Evolutionary conservation across 2,329 filamentous ascomycete species (phyloP).

Genomic region (Dactylellina haptotyla): DNA sequence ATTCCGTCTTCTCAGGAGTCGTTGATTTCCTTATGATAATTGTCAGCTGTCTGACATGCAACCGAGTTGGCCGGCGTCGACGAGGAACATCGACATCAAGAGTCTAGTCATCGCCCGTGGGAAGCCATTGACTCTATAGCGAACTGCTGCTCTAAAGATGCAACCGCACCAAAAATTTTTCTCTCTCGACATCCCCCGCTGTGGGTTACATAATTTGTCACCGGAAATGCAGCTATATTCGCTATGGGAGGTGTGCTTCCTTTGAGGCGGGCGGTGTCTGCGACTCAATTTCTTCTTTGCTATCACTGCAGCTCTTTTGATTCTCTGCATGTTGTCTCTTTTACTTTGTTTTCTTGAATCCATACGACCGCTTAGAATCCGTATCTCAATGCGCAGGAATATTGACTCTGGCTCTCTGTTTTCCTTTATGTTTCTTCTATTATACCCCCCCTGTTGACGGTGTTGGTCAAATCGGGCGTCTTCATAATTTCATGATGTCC

Average conservation of each 20-base stretch:
- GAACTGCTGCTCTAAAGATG: neutral
- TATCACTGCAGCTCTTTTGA: neutral
- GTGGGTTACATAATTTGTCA: too few species aligned
- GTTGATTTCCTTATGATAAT: slow-evolving; percentile 54
- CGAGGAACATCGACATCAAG: slow-evolving; percentile 30
- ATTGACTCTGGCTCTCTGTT: too few species aligned
- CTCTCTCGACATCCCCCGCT: too few species aligned
- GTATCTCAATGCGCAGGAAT: too few species aligned
- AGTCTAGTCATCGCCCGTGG: slow-evolving; percentile 31
- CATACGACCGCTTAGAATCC: too few species aligned
- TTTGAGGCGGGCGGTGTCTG: slow-evolving; percentile 3
- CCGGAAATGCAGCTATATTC: neutral
- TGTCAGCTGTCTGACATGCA: slow-evolving; percentile 51
- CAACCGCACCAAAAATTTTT: neutral
- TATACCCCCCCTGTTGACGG: too few species aligned
- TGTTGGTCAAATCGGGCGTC: too few species aligned
- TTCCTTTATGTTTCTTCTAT: too few species aligned
- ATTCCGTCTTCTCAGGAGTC: slow-evolving; percentile 12
- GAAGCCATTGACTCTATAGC: neutral
- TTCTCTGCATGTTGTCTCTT: neutral
- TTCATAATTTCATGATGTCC: too few species aligned
- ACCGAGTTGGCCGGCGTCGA: slow-evolving; percentile 31
- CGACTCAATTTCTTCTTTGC: neutral
- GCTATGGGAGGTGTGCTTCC: neutral
- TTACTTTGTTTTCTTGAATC: too few species aligned